These are phyloP conservation scores for Chalciporus sp. DNA, from an alignment of 1,284 basidiomycete species.

Conservation along the genomic window DNA sequence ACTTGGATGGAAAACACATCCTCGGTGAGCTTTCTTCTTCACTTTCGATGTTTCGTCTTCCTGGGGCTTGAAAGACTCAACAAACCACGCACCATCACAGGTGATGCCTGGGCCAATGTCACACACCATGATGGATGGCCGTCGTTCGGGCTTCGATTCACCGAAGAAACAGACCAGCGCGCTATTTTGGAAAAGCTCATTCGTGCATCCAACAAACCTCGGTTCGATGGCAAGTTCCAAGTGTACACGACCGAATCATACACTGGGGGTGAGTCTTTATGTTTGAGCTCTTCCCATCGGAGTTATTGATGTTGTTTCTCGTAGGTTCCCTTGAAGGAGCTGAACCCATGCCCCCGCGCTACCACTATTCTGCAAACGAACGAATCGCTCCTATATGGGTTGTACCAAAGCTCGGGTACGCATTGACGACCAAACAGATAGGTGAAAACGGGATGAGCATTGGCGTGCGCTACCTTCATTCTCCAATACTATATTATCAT, in stretches of 20 bases:
- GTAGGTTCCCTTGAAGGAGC: constrained; percentile 24
- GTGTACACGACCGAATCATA: constrained; percentile 74
- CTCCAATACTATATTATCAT: neutral
- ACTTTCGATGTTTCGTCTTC: constrained; percentile 22
- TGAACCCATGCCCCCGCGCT: constrained; percentile 71
- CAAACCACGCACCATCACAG: constrained; percentile 7
- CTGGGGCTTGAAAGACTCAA: neutral
- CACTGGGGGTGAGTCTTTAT: constrained; percentile 23
- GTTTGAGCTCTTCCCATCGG: neutral
- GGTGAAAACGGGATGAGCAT: constrained; percentile 70
- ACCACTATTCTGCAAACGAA: constrained; percentile 71
- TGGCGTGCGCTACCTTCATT: constrained; percentile 57
- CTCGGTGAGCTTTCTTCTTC: constrained; percentile 42
- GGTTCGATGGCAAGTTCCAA: constrained; percentile 56
- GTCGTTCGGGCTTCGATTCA: constrained; percentile 80
- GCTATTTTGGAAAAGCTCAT: constrained; percentile 58
- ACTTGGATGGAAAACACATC: constrained; percentile 74
- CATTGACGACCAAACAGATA: constrained; percentile 59
- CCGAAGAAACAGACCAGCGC: constrained; percentile 54
- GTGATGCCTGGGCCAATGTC: constrained; percentile 31
- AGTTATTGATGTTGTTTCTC: neutral
- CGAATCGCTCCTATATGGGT: constrained; percentile 89
- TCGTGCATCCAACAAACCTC: constrained; percentile 41
- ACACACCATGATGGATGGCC: constrained; percentile 67
- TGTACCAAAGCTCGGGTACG: constrained; percentile 79